Percentiles rank a stretch among this genome's conserved stretches.
These are phyloP conservation scores for Gamarada debralockiae DNA, from an alignment of 495 filamentous ascomycete genomes.

Conservation along the genomic window DNA sequence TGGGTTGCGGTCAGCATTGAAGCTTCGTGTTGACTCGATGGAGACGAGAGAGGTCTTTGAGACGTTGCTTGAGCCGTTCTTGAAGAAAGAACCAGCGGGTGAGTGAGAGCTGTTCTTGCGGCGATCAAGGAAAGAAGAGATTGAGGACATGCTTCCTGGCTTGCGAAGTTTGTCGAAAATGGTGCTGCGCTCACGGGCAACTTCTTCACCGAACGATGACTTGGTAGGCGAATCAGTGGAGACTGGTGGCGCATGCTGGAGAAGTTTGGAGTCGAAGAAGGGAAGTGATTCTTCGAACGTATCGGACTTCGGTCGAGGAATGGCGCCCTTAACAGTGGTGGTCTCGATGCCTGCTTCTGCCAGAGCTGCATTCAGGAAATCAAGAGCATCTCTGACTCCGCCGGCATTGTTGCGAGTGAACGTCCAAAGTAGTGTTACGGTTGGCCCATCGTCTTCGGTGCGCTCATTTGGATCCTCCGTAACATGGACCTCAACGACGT, in stretches of 20 bases:
- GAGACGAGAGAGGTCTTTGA: conserved; percentile 92
- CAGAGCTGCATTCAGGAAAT: conserved; percentile 81
- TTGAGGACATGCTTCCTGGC: conserved; percentile 87
- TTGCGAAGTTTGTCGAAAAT: conserved; percentile 88
- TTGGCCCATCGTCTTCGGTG: conserved; percentile 48
- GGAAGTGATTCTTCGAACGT: conserved; percentile 95
- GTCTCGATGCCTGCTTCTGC: conserved; percentile 81
- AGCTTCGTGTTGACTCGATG: conserved; percentile 85
- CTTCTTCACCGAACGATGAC: conserved; percentile 74
- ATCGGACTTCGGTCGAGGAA: conserved; percentile 95
- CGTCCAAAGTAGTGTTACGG: conserved; percentile 50
- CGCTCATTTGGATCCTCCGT: conserved; percentile 50
- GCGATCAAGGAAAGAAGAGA: conserved; percentile 86
- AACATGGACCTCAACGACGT: conserved; percentile 80
- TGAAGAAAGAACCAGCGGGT: conserved; percentile 76
- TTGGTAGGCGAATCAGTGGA: conserved; percentile 80
- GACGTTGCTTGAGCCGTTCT: conserved; percentile 87
- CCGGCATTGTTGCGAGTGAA: conserved; percentile 98
- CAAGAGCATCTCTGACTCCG: conserved; percentile 90
- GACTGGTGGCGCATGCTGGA: conserved; percentile 83
- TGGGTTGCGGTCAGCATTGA: conserved; percentile 84
- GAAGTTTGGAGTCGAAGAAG: conserved; percentile 92
- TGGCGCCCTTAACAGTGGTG: conserved; percentile 83
- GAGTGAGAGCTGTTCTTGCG: conserved; percentile 88
- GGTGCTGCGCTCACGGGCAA: conserved; percentile 67